Evolutionary conservation across 768 basidiomycete genomes (phyloP).

Genomic region (Mycena epipterygia): DNA sequence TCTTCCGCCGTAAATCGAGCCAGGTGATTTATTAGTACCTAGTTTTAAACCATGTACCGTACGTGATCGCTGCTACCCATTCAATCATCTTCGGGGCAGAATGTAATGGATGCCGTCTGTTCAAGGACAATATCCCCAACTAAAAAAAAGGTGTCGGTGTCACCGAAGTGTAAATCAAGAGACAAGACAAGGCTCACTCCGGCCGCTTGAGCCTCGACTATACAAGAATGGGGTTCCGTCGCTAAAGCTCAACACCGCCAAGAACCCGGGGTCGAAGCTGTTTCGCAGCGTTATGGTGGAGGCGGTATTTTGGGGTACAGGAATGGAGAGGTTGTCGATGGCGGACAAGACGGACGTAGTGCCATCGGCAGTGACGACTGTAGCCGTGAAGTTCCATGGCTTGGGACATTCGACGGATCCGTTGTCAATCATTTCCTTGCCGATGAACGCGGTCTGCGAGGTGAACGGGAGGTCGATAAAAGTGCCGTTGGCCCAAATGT

Average conservation of each 20-base stretch:
- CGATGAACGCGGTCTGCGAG: not conserved
- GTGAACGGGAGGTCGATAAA: slow-evolving; percentile 2
- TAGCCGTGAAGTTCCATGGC: slow-evolving; percentile 10
- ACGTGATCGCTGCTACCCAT: no score
- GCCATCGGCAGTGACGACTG: slow-evolving; percentile 1
- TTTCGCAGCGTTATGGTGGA: not conserved
- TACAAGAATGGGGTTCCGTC: not conserved
- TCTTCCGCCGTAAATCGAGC: no score
- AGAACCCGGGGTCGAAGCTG: not conserved
- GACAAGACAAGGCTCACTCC: not conserved
- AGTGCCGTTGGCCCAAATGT: not conserved
- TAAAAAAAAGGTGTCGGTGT: no score
- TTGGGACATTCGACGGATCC: not conserved
- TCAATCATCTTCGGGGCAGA: no score
- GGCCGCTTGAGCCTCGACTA: not conserved
- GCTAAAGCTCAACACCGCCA: not conserved
- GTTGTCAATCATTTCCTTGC: not conserved
- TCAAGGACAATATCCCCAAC: no score
- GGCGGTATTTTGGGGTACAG: not conserved
- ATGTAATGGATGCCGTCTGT: no score
- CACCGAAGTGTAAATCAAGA: no score
- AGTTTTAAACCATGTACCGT: no score
- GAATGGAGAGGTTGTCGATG: not conserved
- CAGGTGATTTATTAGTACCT: no score
- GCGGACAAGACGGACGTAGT: not conserved